A percentile compares a stretch with the other conserved stretches of the same genome.
These are phyloP conservation scores for Candida boidinii DNA, from an alignment of 805 yeast genomes.

Conservation along the genomic window DNA sequence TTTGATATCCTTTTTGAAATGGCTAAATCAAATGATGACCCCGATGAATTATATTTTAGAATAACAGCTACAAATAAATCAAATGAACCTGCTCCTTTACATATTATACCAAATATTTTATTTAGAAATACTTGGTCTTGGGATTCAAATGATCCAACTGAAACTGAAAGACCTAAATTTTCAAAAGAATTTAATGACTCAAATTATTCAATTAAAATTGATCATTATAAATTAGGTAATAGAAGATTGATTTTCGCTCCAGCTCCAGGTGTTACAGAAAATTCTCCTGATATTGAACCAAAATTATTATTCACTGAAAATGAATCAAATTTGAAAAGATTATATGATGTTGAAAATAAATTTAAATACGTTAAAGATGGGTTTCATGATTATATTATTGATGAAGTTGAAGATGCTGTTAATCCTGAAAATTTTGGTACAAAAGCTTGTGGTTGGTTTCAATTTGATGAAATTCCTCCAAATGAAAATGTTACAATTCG, in stretches of 20 bases:
- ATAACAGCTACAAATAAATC: slow-evolving; percentile 85
- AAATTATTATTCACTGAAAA: slow-evolving; percentile 78
- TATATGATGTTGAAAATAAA: slow-evolving; percentile 58
- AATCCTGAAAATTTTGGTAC: slow-evolving; percentile 74
- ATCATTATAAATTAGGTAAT: slow-evolving; percentile 63
- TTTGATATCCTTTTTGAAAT: slow-evolving; percentile 85
- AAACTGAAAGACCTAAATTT: slow-evolving; percentile 41
- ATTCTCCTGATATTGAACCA: slow-evolving; percentile 64
- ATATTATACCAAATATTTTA: slow-evolving; percentile 74
- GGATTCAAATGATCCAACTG: slow-evolving; percentile 50
- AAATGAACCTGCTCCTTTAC: slow-evolving; percentile 78
- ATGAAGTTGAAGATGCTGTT: slow-evolving; percentile 46
- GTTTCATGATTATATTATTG: slow-evolving; percentile 75
- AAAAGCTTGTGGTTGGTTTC: slow-evolving; percentile 77
- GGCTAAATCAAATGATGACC: slow-evolving; percentile 78
- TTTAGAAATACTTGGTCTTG: slow-evolving; percentile 93
- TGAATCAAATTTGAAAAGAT: slow-evolving; percentile 65
- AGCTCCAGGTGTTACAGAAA: slow-evolving; percentile 64
- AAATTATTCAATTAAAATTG: slow-evolving; percentile 44
- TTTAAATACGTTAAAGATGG: slow-evolving; percentile 73
- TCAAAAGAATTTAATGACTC: slow-evolving; percentile 29
- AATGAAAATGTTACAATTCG: slow-evolving; percentile 83
- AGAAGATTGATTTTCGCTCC: slow-evolving; percentile 68
- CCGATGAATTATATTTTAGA: slow-evolving; percentile 73
- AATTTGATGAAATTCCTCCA: slow-evolving; percentile 73